A percentile compares a stretch with the other conserved stretches of the same genome.
These are phyloP conservation scores for Saccharomycopsis synnaedendra DNA, from an alignment of 805 yeast genomes.

Conservation along the genomic window DNA sequence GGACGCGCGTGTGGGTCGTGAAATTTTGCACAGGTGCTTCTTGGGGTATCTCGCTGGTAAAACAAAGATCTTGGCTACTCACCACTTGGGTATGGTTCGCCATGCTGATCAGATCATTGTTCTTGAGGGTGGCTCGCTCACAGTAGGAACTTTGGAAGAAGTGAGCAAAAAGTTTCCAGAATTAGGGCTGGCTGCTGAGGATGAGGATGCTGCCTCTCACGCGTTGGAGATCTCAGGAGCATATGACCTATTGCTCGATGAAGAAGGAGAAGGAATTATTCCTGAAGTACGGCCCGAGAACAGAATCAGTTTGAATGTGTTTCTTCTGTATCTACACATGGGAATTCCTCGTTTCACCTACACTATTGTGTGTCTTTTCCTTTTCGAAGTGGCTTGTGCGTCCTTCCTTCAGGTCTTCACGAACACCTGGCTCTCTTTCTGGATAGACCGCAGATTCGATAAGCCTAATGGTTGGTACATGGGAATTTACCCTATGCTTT, in stretches of 20 bases:
- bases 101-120: slow-evolving; percentile 54
- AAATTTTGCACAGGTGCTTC: slow-evolving; percentile 50
- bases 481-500: slow-evolving; percentile 50
- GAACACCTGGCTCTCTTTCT: slow-evolving; percentile 74
- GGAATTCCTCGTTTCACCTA: slow-evolving; percentile 41
- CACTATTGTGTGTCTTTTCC: slow-evolving; percentile 22
- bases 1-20: slow-evolving; percentile 64
- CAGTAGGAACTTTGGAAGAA: slow-evolving; percentile 39
- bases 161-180: slow-evolving; percentile 27
- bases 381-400: slow-evolving; percentile 22
- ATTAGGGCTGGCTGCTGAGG: slow-evolving; percentile 22
- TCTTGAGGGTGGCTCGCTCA: slow-evolving; percentile 41
- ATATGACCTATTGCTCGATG: slow-evolving; percentile 22
- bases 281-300: slow-evolving; percentile 52
- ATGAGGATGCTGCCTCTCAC: slow-evolving; percentile 34
- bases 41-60: slow-evolving; percentile 36
- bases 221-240: too few relatives aligned
- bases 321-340: slow-evolving; percentile 35
- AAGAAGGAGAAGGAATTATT: slow-evolving; percentile 21
- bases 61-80: slow-evolving; percentile 65
- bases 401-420: slow-evolving; percentile 47
- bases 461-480: slow-evolving; percentile 45
- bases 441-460: slow-evolving; percentile 51
- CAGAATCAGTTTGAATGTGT: slow-evolving; percentile 36
- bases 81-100: slow-evolving; percentile 53